Evolutionary conservation across 129 eudicot species (phyloP).

Genomic region (Cynara cardunculus): DNA sequence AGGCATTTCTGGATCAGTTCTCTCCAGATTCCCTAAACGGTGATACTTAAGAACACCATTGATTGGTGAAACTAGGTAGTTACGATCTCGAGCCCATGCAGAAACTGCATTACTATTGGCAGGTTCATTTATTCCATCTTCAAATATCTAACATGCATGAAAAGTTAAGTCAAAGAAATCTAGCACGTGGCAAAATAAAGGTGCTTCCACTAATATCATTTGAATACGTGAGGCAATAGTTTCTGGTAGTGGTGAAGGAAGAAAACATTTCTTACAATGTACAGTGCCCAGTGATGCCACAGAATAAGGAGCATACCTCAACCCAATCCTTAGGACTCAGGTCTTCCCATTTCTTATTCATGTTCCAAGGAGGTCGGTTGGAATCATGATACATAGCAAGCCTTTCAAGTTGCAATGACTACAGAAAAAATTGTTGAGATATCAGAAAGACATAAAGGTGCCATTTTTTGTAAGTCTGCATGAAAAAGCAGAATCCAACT

Average conservation of each 20-base stretch:
- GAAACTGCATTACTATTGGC: slow-evolving; percentile 35
- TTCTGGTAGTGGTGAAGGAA: not conserved
- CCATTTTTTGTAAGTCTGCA: not conserved
- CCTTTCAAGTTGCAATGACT: slow-evolving; percentile 98
- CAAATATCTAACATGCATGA: slow-evolving; percentile 57
- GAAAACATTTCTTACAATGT: not conserved
- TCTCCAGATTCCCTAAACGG: slow-evolving; percentile 81
- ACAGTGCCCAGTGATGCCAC: not conserved
- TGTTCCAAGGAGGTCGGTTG: slow-evolving; percentile 75
- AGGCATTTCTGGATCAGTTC: slow-evolving; percentile 70
- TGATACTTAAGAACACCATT: slow-evolving; percentile 89
- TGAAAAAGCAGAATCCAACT: not conserved
- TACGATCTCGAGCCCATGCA: slow-evolving; percentile 69
- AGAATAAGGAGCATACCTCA: slow-evolving; percentile 54
- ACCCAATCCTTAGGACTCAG: slow-evolving; percentile 86
- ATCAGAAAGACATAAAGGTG: slow-evolving; percentile 11
- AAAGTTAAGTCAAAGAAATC: slow-evolving; percentile 4
- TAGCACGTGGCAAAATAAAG: slow-evolving; percentile 13
- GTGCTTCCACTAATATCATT: slow-evolving; percentile 7
- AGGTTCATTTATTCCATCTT: slow-evolving; percentile 88
- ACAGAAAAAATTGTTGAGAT: slow-evolving; percentile 11
- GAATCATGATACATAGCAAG: slow-evolving; percentile 98
- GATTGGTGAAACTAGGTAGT: slow-evolving; percentile 84
- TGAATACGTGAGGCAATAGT: not conserved
- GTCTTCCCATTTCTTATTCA: slow-evolving; percentile 87